phyloP scores from a whole-genome alignment of 805 yeast genomes.

The Sungouiella thailandica region DNA sequence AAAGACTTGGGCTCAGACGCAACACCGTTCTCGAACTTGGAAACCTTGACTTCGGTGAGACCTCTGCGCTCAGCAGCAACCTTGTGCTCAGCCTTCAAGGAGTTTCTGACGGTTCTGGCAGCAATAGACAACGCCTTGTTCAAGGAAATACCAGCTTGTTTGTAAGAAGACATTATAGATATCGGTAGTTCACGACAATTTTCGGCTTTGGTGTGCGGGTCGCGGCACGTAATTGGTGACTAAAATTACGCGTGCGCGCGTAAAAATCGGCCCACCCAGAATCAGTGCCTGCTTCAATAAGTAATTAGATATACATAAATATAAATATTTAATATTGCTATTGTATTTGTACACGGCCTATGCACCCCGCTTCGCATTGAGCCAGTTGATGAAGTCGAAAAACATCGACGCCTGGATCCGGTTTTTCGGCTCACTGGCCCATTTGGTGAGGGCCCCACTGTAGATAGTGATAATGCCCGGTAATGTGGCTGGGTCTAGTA shows the following conservation, averaged over 20 bases:
- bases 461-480: constrained; percentile 53
- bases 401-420: constrained; percentile 55
- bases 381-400: constrained; percentile 78
- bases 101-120: constrained; percentile 81
- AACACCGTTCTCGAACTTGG: constrained; percentile 67
- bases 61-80: constrained; percentile 70
- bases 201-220: constrained; percentile 4
- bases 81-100: constrained; percentile 83
- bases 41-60: constrained; percentile 65
- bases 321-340: too few relatives aligned
- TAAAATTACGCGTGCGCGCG: constrained; percentile 8
- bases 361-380: constrained; percentile 30
- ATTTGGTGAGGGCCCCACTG: constrained; percentile 47
- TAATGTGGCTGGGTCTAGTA: constrained; percentile 30
- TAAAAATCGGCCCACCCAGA: constrained; percentile 1
- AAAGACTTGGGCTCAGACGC: constrained; percentile 37
- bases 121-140: constrained; percentile 89
- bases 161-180: constrained; percentile 40
- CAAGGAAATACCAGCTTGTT: constrained; percentile 51
- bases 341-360: too few relatives aligned
- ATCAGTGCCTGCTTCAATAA: too few relatives aligned
- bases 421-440: constrained; percentile 50
- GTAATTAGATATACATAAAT: too few relatives aligned
- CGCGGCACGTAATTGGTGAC: constrained; percentile 16
- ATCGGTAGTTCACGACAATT: constrained; percentile 3